Base-by-base conservation (phyloP, 805 yeast genomes). In the Wickerhamiella dianesei region DNA sequence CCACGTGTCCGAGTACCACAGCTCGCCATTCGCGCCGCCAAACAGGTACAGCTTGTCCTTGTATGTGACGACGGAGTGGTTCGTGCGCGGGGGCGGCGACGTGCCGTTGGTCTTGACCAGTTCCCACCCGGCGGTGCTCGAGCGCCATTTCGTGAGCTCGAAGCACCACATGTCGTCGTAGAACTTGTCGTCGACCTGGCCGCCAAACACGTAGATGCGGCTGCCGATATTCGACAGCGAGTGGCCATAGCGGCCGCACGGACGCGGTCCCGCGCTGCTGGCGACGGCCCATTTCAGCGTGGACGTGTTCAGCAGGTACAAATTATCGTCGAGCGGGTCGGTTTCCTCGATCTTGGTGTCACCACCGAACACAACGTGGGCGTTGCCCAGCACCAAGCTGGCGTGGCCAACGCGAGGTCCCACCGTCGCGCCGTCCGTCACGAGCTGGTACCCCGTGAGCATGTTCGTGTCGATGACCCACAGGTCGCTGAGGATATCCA, bases 321-420 rank as follows among this genome's bases (percentile, higher is more conserved):
- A 69, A 60, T 83, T 85, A 64, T 89, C 88, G 65, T 92, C 99
- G 53, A 94, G 79, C 48, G 76, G 77, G 59, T 82, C 86, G 35
- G 87, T 80, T 19, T 62, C 64, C 36, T 60, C 64, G 44, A 79
- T 82, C 54, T 75, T 74, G 1, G 97, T 92, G 61, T 92, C 98
- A 58, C 99, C 99, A 35, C 97, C 98, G 64, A 85, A 89, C 13
- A 92, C 77, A 41, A 92, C 87, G 58, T 81, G 92, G 1, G 97
- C 97, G 59, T 88, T 89, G 13, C 97, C 98, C 50, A 94, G 80
- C 32, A 89, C 71, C 8, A 88, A 82, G 1, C 94, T 74, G 4
- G 95, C 85, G 64, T 92, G 99, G 3, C 97, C 97, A 4, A 89
- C 96, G 57, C 98, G 78, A 32, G 97, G 96, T 17, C 95, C 89